Evolutionary conservation across 1,139 yeast genomes (phyloP), one percentile per base, ranked within the genome.

Genomic region (Suhomyces ambrosiae): DNA sequence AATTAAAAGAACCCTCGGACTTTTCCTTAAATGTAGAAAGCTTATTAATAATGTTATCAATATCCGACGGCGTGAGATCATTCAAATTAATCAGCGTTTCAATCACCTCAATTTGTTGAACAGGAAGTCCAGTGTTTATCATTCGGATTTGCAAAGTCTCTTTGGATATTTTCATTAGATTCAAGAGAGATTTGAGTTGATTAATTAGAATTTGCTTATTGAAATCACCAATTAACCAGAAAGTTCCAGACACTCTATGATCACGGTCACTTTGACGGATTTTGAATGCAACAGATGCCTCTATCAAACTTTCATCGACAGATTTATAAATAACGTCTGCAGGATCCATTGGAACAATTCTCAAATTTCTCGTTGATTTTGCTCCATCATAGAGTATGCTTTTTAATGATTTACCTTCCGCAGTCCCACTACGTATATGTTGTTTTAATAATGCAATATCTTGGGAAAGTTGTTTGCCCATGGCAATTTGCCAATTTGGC

Each of bases 221-320:
- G 36, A 80, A 68, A 49, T 80, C 78, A 10, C 87, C 89, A 37
- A 79, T 59, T 9, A 83, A 46, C 72, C 86, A 80, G 11, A 80
- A 46, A 0, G 82, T 67, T 0, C 60, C 54, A 1, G 62, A 43
- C 5, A 57, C 33, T 13, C 44, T 40, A 9, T 28, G 27, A 3
- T 12, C 6, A 26, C 40, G 16, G 6, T 40, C 42, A 14, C 51
- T 32, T 35, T 46, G 37, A 21, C 45, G 40, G 27, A 33, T 28
- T 36, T 46, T 44, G 47, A 58, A 33, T 4, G 41, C 22, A 16
- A 45, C 11, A 0, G 71, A 54, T 7, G 47, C 32, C 3, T 52
- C 48, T 4, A 67, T 38, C 32, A 71, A 48, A 2, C 60, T 68
- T 4, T 44, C 39, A n/a, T 60, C 58, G 7, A 74, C 48, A 2